Evolutionary conservation across 495 filamentous ascomycete genomes (phyloP), one percentile per base, ranked within the genome.

Genomic region (Aspergillus olivimuriae): DNA sequence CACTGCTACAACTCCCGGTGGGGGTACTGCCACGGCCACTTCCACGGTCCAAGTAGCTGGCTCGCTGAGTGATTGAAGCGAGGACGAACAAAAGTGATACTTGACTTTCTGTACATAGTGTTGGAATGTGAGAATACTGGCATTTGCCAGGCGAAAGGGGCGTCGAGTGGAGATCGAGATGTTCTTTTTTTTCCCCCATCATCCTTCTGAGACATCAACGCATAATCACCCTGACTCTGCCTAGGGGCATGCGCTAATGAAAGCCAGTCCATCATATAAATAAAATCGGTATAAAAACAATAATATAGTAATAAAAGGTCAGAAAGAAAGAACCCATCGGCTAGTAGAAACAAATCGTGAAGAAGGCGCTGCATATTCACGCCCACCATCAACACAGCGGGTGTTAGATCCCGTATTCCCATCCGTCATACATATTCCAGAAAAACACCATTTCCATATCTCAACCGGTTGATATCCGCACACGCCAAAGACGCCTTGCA

Each of bases 261-360:
- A n/a, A n/a, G n/a, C n/a, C n/a, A n/a, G n/a, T n/a, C n/a, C 43
- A 15, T 45, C 43, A 32, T 34, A 2, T 15, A 28, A 41, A 24
- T 16, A 28, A 24, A 21, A 17, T 39, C 18, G n/a, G n/a, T n/a
- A 43, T 21, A 9, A 19, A n/a, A 38, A 19, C 6, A 20, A 11
- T 2, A 38, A 21, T 36, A 28, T 22, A 41, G 36, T 36, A 35
- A 24, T 35, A 36, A 34, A 30, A 26, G 18, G 24, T 20, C 28
- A 32, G 23, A 35, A 47, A 34, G 28, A 28, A 17, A 35, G 23
- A 28, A 41, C 11, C 28, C 28, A 42, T 12, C 23, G n/a, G n/a
- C 31, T 53, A 53, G 32, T 57, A 53, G 46, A 43, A 41, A 57
- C 50, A 57, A 41, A 51, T 51, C 54, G 41, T 53, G 47, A 57